These are phyloP conservation scores for Bretschneidera sinensis DNA, from an alignment of 345 rosid genomes.

Conservation along the genomic window DNA sequence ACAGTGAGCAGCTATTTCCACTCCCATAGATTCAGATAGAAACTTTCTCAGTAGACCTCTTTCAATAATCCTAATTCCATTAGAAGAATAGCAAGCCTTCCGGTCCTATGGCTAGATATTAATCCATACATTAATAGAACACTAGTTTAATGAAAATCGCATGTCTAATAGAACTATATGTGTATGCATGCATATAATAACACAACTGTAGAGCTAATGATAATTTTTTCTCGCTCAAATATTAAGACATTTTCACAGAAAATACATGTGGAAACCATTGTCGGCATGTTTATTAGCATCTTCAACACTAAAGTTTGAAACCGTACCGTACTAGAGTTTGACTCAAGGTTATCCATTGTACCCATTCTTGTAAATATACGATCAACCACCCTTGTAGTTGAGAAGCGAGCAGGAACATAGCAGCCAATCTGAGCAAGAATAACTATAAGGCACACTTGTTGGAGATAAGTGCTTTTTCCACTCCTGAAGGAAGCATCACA, in stretches of 20 bases:
- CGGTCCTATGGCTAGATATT: neutral
- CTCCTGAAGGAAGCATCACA: slow-evolving; percentile 54
- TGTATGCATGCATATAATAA: neutral
- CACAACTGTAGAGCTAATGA: neutral
- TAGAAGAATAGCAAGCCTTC: neutral
- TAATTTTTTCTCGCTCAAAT: neutral
- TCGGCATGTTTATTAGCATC: neutral
- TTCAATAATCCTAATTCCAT: neutral
- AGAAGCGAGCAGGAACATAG: slow-evolving; percentile 86
- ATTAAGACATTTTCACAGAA: neutral
- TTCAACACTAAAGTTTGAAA: slow-evolving; percentile 12
- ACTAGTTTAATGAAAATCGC: neutral
- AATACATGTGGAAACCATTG: neutral
- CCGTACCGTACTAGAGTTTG: slow-evolving; percentile 90
- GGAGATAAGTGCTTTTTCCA: slow-evolving; percentile 98
- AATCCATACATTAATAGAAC: too few species aligned
- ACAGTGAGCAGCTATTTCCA: too few species aligned
- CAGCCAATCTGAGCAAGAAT: slow-evolving; percentile 97
- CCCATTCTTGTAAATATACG: slow-evolving; percentile 98
- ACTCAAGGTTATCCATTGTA: slow-evolving; percentile 74
- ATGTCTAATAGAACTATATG: neutral
- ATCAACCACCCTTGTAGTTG: slow-evolving; percentile 78
- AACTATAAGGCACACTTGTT: slow-evolving; percentile 85
- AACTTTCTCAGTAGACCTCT: neutral
- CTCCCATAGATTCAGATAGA: neutral